These are phyloP conservation scores for Naganishia onofrii DNA, from an alignment of 768 basidiomycete species.

Conservation along the genomic window DNA sequence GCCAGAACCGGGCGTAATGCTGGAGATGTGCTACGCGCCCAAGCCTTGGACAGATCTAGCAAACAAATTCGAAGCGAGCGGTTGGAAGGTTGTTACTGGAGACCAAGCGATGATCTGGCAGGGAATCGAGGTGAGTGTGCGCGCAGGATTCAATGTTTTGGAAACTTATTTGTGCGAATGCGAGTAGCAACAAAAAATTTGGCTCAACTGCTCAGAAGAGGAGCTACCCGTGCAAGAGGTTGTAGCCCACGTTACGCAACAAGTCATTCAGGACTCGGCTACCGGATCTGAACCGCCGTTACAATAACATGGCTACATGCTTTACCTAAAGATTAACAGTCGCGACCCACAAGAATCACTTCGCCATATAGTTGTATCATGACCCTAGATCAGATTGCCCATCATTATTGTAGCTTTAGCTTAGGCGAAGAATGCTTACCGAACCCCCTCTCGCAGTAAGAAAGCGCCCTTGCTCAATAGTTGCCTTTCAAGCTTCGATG, in stretches of 20 bases:
- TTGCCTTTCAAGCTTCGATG: no score
- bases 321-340: not conserved
- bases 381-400: not conserved
- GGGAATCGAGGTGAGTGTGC: constrained; percentile 15
- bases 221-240: constrained; percentile 37
- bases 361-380: constrained; percentile 5
- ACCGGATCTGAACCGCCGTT: constrained; percentile 34
- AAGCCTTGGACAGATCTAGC: constrained; percentile 22
- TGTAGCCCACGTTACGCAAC: constrained; percentile 35
- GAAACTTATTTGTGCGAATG: not conserved
- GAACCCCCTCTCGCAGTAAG: no score
- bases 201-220: constrained; percentile 35
- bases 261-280: constrained; percentile 37
- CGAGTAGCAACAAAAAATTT: constrained; percentile 39
- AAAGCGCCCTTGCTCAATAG: no score
- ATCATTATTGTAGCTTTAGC: not conserved
- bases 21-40: constrained; percentile 37
- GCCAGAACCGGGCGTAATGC: constrained; percentile 39
- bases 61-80: constrained; percentile 12
- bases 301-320: not conserved
- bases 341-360: no score
- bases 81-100: constrained; percentile 33
- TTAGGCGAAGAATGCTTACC: not conserved
- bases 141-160: not conserved
- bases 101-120: constrained; percentile 42